phyloP scores from a whole-genome alignment of 2,329 filamentous ascomycete genomes.

The Pseudopithomyces maydicus region DNA sequence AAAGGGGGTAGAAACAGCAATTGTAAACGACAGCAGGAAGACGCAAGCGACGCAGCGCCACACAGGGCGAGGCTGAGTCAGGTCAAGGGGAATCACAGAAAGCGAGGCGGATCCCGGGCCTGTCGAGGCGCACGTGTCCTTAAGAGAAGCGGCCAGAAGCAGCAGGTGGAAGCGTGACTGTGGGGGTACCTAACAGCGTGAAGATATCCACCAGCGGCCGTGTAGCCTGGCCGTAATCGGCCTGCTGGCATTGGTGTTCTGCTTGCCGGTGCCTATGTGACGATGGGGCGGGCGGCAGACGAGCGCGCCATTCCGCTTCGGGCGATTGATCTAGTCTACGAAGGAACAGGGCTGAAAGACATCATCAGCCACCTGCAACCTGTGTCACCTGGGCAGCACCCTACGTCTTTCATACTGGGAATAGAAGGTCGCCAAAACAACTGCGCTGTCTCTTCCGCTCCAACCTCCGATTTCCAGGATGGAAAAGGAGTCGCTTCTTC shows the following conservation, averaged over 20 bases:
- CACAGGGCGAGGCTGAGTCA: slow-evolving; percentile 12
- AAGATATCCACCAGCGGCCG: slow-evolving; percentile 15
- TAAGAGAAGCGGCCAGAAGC: neutral
- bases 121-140: neutral
- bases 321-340: neutral
- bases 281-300: neutral
- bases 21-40: neutral
- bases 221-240: slow-evolving; percentile 23
- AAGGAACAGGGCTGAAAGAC: slow-evolving; percentile 1
- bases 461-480: slow-evolving; percentile 17
- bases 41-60: slow-evolving; percentile 6
- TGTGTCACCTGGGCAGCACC: neutral
- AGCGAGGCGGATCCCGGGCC: slow-evolving; percentile 3
- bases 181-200: slow-evolving; percentile 2
- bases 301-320: neutral
- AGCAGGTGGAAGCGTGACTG: neutral
- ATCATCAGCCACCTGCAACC: neutral
- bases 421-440: neutral
- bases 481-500: slow-evolving; percentile 40
- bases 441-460: neutral
- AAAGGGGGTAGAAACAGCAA: neutral
- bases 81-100: slow-evolving; percentile 10
- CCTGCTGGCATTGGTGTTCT: slow-evolving; percentile 14
- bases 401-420: neutral
- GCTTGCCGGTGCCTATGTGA: slow-evolving; percentile 1